Base-by-base conservation (phyloP, 2,329 filamentous ascomycete genomes). In the Phialocephala subalpina region DNA sequence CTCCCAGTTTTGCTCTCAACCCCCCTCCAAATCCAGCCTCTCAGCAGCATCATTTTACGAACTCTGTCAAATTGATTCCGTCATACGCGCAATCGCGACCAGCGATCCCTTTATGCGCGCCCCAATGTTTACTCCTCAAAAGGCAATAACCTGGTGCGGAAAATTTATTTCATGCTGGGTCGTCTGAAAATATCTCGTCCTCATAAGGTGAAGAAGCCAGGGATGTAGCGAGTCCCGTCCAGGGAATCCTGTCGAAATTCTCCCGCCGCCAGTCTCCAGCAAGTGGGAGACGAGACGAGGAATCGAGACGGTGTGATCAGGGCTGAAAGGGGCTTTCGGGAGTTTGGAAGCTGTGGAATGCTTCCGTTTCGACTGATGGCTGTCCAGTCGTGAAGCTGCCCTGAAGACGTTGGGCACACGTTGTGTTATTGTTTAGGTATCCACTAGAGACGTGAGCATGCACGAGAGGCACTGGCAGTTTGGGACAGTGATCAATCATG, bases 201-300 rank as follows among this genome's bases (percentile, higher is more conserved):
- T 65, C 69, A 68, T 73, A 71, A 72, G 68, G 69, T 69, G 60
- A 49, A 16, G 27, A 35, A 49, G 42, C 58, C 65, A 59, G 56
- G 68, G 68, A 42, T 69, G 49, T 45, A 47, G 52, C 69, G 68
- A 67, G 65, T 66, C 65, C 59, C 6, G 52, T 66, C 65, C 40
- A 60, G 66, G 66, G 45, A 65, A 67, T 67, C 67, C 67, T 64
- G 68, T 67, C 66, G 68, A 56, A 49, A 62, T 68, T 69, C 69
- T 71, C 70, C 65, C 69, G 68, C 63, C 45, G 63, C 65, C 60
- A 36, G 67, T 59, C 62, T 69, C 72, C 72, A 73, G 67, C 66
- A 70, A 70, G 68, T 70, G 70, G 72, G 72, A 74, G 68, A 73
- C 70, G 72, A 73, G 70, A 63, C 47, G 58, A 64, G 35, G 57